Evolutionary conservation across 2,329 filamentous ascomycete genomes (phyloP), one percentile per base, ranked within the genome.

Genomic region (Trichoderma aggressivum): DNA sequence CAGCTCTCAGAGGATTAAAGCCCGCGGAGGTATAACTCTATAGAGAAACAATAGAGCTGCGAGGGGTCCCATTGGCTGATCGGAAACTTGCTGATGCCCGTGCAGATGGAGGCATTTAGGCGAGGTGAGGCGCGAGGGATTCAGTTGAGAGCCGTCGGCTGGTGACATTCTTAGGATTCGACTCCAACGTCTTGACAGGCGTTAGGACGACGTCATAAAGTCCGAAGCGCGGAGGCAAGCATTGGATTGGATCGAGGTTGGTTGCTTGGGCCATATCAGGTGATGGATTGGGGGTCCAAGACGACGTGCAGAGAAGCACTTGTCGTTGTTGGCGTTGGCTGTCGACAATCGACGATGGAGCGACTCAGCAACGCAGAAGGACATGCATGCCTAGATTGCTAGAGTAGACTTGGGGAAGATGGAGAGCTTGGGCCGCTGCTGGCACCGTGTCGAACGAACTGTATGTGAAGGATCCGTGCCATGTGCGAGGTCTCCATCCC

Each of bases 11-110:
- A 36, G 65, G 56, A 61, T 61, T 53, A 36, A 18, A 61, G 65
- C 65, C 43, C 61, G 67, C 67, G 67, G 67, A 63, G 30, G 14
- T 70, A 43, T 70, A 62, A 70, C 66, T 70, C 39, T 62, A 70
- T 70, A 70, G 39, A 70, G 66, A 62, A 70, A 24, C 56, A 55
- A 70, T 28, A 69, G 21, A 61, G 65, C 30, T 61, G 36, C 10
- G n/a, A 26, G 21, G 10, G n/a, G 36, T 16, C 8, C 34, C 14
- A 69, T 69, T 69, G 65, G 65, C 56, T 16, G 43, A 39, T 69
- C 39, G 65, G 65, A 50, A 61, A 36, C 55, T 34, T 60, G 65
- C 50, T 68, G 55, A 16, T 60, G 32, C 16, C 65, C 39, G 26
- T 43, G 34, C 34, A 50, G 43, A 50, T 21, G 55, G 43, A 34